These are phyloP conservation scores for Talaromyces sp. DNA, from an alignment of 2,329 filamentous ascomycete species.

Conservation along the genomic window DNA sequence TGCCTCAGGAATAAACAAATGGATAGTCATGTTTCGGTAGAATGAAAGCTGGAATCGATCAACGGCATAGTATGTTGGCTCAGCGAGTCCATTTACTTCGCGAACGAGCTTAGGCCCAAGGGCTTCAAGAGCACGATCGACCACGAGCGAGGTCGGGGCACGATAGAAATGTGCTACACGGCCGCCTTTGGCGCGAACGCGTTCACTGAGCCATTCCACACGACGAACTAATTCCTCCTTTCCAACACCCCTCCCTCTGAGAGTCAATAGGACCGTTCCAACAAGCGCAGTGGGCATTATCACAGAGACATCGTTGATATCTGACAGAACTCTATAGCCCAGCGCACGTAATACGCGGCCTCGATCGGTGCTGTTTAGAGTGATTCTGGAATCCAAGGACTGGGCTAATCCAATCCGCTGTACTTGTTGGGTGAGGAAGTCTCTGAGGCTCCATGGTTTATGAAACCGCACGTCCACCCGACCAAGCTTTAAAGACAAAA, in stretches of 20 bases:
- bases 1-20: conserved; percentile 91
- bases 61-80: conserved; percentile 91
- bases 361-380: conserved; percentile 51
- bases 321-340: conserved; percentile 85
- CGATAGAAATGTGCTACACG: conserved; percentile 90
- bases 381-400: conserved; percentile 30
- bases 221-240: conserved; percentile 78
- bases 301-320: conserved; percentile 94
- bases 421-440: conserved; percentile 76
- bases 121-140: conserved; percentile 86
- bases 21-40: conserved; percentile 99
- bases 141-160: conserved; percentile 71
- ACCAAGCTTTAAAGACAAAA: conserved; percentile 82
- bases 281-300: conserved; percentile 98
- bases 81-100: conserved; percentile 69
- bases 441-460: conserved; percentile 85
- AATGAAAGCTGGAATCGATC: conserved; percentile 97
- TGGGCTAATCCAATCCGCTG: conserved; percentile 48
- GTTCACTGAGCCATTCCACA: conserved; percentile 82
- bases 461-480: conserved; percentile 94
- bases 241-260: conserved; percentile 87
- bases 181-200: conserved; percentile 80
- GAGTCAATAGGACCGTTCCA: conserved; percentile 84
- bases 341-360: conserved; percentile 77
- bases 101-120: conserved; percentile 86